Evolutionary conservation across 1,284 basidiomycete species (phyloP), one percentile per base, ranked within the genome.

Genomic region (Malassezia cuniculi): DNA sequence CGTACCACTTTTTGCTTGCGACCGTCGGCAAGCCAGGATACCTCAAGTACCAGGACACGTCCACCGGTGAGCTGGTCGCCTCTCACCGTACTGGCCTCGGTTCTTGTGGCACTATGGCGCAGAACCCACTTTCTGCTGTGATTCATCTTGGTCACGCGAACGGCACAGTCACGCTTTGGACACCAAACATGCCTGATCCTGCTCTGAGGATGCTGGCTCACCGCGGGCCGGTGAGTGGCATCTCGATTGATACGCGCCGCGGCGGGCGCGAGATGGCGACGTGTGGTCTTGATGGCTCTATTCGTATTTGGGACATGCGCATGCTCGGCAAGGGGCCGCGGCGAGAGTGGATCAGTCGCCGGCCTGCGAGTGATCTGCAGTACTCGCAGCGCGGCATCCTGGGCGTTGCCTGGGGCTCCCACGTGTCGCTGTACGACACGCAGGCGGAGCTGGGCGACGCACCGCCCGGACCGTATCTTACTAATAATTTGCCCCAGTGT

Each of bases 21-120:
- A 82, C 78, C 34, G 75, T 90, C 12, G 86, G 87, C 8, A 81
- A 85, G 55, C 74, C 75, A 10, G 90, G 90, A 1, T 85, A 81
- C 66, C 74, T 97, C 1, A 90, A 90, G 71, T 99, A 95, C 69
- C 87, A 93, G 71, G 90, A 99, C 65, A 89, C 85, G 0, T 89
- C 87, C 2, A 97, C 89, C 0, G 90, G 90, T 12, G 75, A 79
- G 42, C 74, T 94, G 38, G 73, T 97, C 25, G 77, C 80, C 27
- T 80, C 87, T 67, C 85, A 90, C 66, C 78, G 84, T n/a, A 58
- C 61, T 3, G 60, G 60, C 0, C 32, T 66, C 4, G 90, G 93
- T 8, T 76, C 82, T 18, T 87, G 84, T 52, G 75, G 74, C 17
- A 77, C 82, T 21, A 85, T 97, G 79, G 74, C 84, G 0, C 89